phyloP scores from a whole-genome alignment of 176 grass and related monocot genomes.

The Alopecurus myosuroides region DNA sequence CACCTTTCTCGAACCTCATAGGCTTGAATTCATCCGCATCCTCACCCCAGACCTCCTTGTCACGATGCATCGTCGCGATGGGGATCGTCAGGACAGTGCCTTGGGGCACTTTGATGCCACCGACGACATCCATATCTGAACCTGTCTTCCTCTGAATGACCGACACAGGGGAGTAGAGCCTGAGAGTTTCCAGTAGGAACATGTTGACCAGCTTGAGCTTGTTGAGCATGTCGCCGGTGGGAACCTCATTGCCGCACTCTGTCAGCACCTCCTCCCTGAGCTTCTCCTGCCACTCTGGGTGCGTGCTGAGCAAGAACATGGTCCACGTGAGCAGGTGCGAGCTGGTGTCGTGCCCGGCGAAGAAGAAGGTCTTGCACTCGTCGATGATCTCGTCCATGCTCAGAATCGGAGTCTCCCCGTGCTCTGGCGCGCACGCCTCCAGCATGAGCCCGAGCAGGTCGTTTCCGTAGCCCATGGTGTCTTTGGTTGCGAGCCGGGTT shows the following conservation, averaged over 20 bases:
- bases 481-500: neutral
- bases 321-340: no score
- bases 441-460: conserved; percentile 40
- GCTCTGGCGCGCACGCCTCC: neutral
- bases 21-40: conserved; percentile 46
- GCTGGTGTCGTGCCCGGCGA: conserved; percentile 43
- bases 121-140: neutral
- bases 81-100: neutral
- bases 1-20: conserved; percentile 31
- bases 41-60: conserved; percentile 43
- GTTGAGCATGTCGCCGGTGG: conserved; percentile 13
- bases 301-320: conserved; percentile 46
- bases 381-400: conserved; percentile 54
- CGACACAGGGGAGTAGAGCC: conserved; percentile 8
- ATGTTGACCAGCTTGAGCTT: conserved; percentile 29
- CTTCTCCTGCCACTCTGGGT: conserved; percentile 44
- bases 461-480: neutral
- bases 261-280: neutral
- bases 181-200: conserved; percentile 25
- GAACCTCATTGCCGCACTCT: conserved; percentile 30
- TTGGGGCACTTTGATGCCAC: conserved; percentile 15
- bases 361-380: conserved; percentile 73
- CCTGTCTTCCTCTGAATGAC: neutral
- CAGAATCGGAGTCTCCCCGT: neutral
- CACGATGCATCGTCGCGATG: neutral